Evolutionary conservation across 768 basidiomycete genomes (phyloP), one percentile per base, ranked within the genome.

Genomic region (Termitomyces sp.): DNA sequence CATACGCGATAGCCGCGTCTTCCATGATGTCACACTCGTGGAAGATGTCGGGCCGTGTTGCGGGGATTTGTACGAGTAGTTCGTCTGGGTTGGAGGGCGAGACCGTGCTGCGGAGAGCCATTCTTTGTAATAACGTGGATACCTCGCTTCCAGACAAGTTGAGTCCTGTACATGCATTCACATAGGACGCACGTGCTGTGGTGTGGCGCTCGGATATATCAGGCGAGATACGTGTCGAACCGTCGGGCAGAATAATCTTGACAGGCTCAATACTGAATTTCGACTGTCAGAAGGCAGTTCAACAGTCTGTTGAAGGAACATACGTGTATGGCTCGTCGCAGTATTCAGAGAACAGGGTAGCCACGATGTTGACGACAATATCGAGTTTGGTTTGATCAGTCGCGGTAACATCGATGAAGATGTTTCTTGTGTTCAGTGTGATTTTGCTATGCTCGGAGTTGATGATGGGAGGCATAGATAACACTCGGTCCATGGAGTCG

Each of bases 21-120:
- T 99, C 97, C 87, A 99, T 90, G 68, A 98, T 82, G 68, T 99
- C 97, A 66, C 95, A 97, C 70, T 98, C 94, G 68, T 99, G 97
- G 54, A 99, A 76, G 62, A 99, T 98, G 67, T 99, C 97, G 1
- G 97, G 94, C 37, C 97, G 84, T n/a, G 94, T 98, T n/a, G 90
- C 79, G 5, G 97, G 96, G 46, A 99, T 79, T 34, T 83, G 74
- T 27, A 98, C 87, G 17, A 79, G 64, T 42, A 99, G 76, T 63
- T 83, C 79, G 64, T 98, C 94, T 0, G 72, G 67, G 58, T 85
- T 76, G 27, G 72, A 69, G 2, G 80, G 56, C 3, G 87, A 86
- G 25, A 82, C 71, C 19, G 73, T 65, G 0, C 85, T 78, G 39
- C 77, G 68, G 46, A 92, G 80, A 5, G 90, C 85, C 97, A 99